Conservation (phyloP, 1,284 basidiomycete genomes). For the Cutaneotrichosporon cutaneum region DNA sequence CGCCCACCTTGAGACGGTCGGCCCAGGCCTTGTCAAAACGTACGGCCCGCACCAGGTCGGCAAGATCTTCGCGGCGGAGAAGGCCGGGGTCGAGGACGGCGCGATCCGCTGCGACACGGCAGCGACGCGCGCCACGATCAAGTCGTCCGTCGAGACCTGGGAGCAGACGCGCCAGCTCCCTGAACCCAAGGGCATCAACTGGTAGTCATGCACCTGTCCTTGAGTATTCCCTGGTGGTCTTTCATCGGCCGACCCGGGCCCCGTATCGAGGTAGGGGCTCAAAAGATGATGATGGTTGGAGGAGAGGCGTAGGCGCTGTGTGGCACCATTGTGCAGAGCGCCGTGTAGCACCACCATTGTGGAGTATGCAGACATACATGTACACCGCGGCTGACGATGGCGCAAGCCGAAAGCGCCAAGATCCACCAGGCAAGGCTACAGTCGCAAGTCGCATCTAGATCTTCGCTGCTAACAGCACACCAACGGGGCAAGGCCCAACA, state of each 20-base stretch:
- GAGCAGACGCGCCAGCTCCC: conserved; percentile 12
- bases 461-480: no score
- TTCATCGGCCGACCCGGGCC: no score
- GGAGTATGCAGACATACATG: not conserved
- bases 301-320: not conserved
- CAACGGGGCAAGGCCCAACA: not conserved
- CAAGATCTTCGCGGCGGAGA: conserved; percentile 68
- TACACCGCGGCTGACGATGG: not conserved
- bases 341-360: not conserved
- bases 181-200: conserved; percentile 19
- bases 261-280: no score
- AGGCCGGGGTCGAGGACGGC: conserved; percentile 54
- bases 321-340: not conserved
- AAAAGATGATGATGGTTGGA: not conserved
- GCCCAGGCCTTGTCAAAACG: conserved; percentile 60
- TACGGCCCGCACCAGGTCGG: conserved; percentile 73
- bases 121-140: conserved; percentile 35
- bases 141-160: conserved; percentile 31
- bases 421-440: not conserved
- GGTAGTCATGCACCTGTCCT: not conserved
- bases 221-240: no score
- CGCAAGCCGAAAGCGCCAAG: no score
- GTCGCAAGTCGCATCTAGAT: no score
- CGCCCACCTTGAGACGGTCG: conserved; percentile 73
- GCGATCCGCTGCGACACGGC: conserved; percentile 39